Percentiles rank a stretch among this genome's conserved stretches.
phyloP scores from a whole-genome alignment of 2,329 filamentous ascomycete species.

The Apiospora rasikravindrae region DNA sequence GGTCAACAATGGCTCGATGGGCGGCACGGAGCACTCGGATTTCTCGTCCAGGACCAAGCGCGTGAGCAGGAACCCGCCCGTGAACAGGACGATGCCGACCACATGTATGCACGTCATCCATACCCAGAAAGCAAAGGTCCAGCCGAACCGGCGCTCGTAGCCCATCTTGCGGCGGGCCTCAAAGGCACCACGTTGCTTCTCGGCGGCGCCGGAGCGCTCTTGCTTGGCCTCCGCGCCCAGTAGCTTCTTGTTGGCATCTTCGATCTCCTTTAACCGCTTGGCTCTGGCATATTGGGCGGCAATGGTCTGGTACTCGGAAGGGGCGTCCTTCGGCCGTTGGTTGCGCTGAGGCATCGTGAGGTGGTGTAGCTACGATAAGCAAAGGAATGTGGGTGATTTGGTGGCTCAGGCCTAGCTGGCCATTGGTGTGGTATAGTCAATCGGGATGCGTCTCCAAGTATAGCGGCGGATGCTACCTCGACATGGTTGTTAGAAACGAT shows the following conservation, averaged over 20 bases:
- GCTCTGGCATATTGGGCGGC: slow-evolving; percentile 59
- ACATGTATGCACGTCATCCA: slow-evolving; percentile 77
- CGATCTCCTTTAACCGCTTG: slow-evolving; percentile 53
- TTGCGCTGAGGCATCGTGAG: slow-evolving; percentile 37
- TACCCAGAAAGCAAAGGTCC: slow-evolving; percentile 70
- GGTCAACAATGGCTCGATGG: slow-evolving; percentile 59
- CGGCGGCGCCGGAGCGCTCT: slow-evolving; percentile 44
- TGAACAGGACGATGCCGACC: slow-evolving; percentile 88
- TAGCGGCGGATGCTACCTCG: not conserved
- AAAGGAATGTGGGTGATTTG: slow-evolving; percentile 22
- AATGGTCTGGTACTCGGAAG: slow-evolving; percentile 57
- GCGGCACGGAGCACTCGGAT: slow-evolving; percentile 72
- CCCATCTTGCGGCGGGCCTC: slow-evolving; percentile 53
- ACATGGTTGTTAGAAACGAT: not conserved
- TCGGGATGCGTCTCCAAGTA: not conserved
- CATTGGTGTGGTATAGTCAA: slow-evolving; percentile 17
- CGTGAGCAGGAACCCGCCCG: slow-evolving; percentile 91
- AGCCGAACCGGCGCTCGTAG: slow-evolving; percentile 60
- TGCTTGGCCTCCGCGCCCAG: slow-evolving; percentile 32
- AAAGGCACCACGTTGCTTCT: slow-evolving; percentile 52
- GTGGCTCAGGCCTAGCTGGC: slow-evolving; percentile 16
- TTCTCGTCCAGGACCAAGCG: slow-evolving; percentile 79
- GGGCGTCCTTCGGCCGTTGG: slow-evolving; percentile 32
- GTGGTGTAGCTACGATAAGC: slow-evolving; percentile 3
- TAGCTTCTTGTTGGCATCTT: slow-evolving; percentile 43